Evolutionary conservation across 176 grass and related monocot species (phyloP).

Genomic region (Aegilops longissima): DNA sequence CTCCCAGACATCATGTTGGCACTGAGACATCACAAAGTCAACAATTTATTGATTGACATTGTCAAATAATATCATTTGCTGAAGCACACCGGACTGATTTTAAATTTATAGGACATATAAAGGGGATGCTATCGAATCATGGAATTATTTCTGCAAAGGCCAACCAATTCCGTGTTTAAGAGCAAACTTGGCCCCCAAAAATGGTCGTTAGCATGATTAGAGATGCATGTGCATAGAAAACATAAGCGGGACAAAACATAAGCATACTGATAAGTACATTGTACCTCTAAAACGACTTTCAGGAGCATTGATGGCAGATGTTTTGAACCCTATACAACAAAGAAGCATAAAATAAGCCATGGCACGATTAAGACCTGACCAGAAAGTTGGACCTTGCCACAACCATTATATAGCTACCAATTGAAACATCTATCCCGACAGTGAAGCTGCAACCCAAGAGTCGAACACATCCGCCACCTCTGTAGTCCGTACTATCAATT

Average conservation of each 20-base stretch:
- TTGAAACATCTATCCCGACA: background rate
- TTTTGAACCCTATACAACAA: conserved; percentile 24
- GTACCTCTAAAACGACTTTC: conserved; percentile 42
- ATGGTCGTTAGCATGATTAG: background rate
- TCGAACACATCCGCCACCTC: background rate
- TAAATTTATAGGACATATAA: background rate
- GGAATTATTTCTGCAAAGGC: background rate
- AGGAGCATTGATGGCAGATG: conserved; percentile 20
- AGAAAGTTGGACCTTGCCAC: background rate
- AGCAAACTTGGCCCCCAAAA: background rate
- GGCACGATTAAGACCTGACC: background rate
- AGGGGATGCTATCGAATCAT: background rate
- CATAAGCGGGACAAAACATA: conserved; percentile 5
- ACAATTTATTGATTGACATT: background rate
- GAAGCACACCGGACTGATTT: background rate
- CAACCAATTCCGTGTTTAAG: background rate
- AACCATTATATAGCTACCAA: background rate
- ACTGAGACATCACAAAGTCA: conserved; percentile 5
- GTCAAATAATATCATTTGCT: background rate
- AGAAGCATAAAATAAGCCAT: conserved; percentile 29
- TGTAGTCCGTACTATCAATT: conserved; percentile 1
- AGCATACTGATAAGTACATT: conserved; percentile 24
- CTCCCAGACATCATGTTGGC: background rate
- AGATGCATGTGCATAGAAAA: background rate
- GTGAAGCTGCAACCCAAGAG: background rate